Base-by-base conservation (phyloP, 495 filamentous ascomycete genomes). In the Aspergillus nanangensis region DNA sequence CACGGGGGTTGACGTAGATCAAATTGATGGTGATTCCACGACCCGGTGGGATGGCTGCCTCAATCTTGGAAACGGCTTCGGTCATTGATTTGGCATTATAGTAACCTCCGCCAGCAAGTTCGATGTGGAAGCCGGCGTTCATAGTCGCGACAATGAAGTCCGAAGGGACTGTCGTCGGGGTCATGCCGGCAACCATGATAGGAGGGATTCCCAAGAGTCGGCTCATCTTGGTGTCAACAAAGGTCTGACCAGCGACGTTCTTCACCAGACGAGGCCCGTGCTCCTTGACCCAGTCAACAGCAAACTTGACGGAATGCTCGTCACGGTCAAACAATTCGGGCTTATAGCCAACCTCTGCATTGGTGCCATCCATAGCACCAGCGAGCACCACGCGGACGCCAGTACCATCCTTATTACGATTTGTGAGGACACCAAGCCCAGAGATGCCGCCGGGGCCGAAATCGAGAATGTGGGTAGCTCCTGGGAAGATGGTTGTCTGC, bases 211-310 rank as follows among this genome's bases (percentile, higher is more conserved):
- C 91, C 25, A 97, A 73, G 17, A 96, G 72, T 53, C 91, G 77
- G 69, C 90, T 96, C 88, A 98, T 96, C 77, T 95, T 96, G 33
- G 93, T 98, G 67, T 96, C 90, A 21, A 98, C 93, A 46, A 86
- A 95, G 1, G 86, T 94, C 58, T 85, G 79, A 18, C 93, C 93
- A 38, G 76, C 76, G 5, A 90, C 89, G 17, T 88, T 96, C 71
- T 87, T 89, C 53, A 91, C 81, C 33, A 98, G 77, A 40, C 81
- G 82, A 3, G 93, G 93, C 14, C 93, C 89, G 61, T 93, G 85
- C 61, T 96, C 90, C 63, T 93, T 92, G 34, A 97, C 90, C 93
- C 93, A 99, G 63, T 99, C 88, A n/a, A 89, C 82, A 21, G 94
- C 93, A 63, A 85, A 97, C 63, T 90, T 94, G 51, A 99, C 88